phyloP scores from a whole-genome alignment of 2,329 filamentous ascomycete genomes.

The Bipolaris oryzae region DNA sequence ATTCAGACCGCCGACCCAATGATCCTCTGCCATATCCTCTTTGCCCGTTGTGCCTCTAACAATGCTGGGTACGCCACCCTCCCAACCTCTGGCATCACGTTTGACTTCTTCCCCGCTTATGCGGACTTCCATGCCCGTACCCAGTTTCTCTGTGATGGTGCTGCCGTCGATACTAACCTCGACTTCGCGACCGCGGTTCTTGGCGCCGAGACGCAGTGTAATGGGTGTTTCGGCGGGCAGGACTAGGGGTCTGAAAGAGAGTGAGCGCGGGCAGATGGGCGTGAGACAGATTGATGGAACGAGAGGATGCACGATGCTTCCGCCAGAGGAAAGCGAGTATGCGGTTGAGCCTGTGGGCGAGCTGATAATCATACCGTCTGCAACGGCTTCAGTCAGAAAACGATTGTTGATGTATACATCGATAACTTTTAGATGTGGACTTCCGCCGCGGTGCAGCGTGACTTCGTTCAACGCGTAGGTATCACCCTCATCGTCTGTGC shows the following conservation, averaged over 20 bases:
- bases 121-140: constrained; percentile 70
- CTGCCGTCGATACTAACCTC: constrained; percentile 59
- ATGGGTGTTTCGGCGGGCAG: constrained; percentile 86
- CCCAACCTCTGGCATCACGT: constrained; percentile 57
- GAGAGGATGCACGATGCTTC: constrained; percentile 91
- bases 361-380: constrained; percentile 91
- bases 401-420: constrained; percentile 88
- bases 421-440: constrained; percentile 89
- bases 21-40: constrained; percentile 70
- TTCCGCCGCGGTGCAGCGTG: constrained; percentile 86
- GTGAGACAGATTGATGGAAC: constrained; percentile 89
- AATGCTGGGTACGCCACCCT: constrained; percentile 88
- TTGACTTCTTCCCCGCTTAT: constrained; percentile 83
- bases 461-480: constrained; percentile 91
- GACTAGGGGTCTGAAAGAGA: constrained; percentile 90
- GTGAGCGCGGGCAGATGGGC: constrained; percentile 88
- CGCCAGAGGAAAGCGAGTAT: constrained; percentile 91
- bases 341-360: constrained; percentile 95
- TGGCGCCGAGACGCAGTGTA: constrained; percentile 76
- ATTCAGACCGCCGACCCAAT: constrained; percentile 95
- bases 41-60: constrained; percentile 64
- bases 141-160: constrained; percentile 51
- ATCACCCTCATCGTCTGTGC: constrained; percentile 33
- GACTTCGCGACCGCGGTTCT: constrained; percentile 56
- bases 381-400: constrained; percentile 90